Percentiles rank a stretch among this genome's conserved stretches.
These are phyloP conservation scores for Populus hybrid DNA, from an alignment of 441 rosid species.

Conservation along the genomic window DNA sequence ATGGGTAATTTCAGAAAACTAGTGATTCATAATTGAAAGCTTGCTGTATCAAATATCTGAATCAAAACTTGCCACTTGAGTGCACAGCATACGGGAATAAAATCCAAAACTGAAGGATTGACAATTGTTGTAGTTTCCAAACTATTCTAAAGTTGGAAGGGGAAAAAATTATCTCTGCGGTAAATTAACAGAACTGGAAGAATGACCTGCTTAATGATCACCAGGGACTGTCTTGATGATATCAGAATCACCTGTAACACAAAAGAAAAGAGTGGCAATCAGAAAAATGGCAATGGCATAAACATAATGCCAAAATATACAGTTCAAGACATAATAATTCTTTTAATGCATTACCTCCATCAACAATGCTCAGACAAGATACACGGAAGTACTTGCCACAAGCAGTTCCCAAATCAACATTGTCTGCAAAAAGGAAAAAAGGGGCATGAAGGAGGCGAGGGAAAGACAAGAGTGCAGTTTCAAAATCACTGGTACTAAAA, in stretches of 20 bases:
- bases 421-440: constrained; percentile 30
- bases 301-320: background rate
- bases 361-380: constrained; percentile 63
- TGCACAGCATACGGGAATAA: background rate
- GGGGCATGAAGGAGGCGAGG: background rate
- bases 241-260: constrained; percentile 59
- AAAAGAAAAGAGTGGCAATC: background rate
- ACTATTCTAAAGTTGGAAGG: background rate
- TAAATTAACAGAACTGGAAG: background rate
- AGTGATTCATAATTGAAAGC: background rate
- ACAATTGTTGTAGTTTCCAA: background rate
- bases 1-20: background rate
- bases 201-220: constrained; percentile 35
- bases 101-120: background rate
- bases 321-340: background rate
- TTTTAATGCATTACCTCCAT: background rate
- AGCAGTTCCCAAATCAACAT: constrained; percentile 74
- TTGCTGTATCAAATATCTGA: background rate
- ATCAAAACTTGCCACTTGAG: background rate
- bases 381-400: constrained; percentile 75
- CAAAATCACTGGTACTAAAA: background rate
- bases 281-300: background rate
- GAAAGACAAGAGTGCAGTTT: background rate
- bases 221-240: constrained; percentile 63
- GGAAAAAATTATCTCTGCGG: background rate